Percentiles rank a stretch among this genome's conserved stretches.
These are phyloP conservation scores for Pichia cabralensis DNA, from an alignment of 805 yeast genomes.

Conservation along the genomic window DNA sequence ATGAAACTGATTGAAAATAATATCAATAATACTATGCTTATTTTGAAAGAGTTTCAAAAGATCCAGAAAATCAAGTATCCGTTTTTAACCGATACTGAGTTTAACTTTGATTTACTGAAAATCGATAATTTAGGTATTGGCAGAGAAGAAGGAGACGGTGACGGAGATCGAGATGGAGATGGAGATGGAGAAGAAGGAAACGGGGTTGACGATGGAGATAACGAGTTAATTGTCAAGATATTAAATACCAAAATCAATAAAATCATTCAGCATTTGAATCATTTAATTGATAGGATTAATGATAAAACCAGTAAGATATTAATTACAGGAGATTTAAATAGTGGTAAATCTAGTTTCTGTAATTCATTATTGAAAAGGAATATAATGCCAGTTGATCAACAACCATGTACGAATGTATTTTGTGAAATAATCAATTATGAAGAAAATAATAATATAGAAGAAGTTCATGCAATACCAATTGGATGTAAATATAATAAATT, in stretches of 20 bases:
- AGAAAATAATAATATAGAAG: constrained; percentile 67
- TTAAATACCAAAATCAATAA: constrained; percentile 58
- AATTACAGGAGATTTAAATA: constrained; percentile 92
- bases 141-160: no score
- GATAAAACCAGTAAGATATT: constrained; percentile 90
- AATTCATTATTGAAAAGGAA: constrained; percentile 74
- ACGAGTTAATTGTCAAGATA: constrained; percentile 54
- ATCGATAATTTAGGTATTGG: no score
- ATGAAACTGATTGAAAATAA: constrained; percentile 54
- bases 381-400: constrained; percentile 90
- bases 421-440: constrained; percentile 87
- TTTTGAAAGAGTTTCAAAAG: constrained; percentile 42
- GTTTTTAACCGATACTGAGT: no score
- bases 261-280: constrained; percentile 55
- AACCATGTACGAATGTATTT: constrained; percentile 94
- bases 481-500: constrained; percentile 39
- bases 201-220: no score
- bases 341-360: constrained; percentile 95
- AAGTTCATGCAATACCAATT: constrained; percentile 82
- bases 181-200: no score
- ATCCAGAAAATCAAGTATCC: no score
- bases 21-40: constrained; percentile 41
- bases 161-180: no score
- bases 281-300: constrained; percentile 74
- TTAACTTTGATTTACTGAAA: no score